These are phyloP conservation scores for Pisolithus microcarpus DNA, from an alignment of 768 basidiomycete genomes.

Conservation along the genomic window DNA sequence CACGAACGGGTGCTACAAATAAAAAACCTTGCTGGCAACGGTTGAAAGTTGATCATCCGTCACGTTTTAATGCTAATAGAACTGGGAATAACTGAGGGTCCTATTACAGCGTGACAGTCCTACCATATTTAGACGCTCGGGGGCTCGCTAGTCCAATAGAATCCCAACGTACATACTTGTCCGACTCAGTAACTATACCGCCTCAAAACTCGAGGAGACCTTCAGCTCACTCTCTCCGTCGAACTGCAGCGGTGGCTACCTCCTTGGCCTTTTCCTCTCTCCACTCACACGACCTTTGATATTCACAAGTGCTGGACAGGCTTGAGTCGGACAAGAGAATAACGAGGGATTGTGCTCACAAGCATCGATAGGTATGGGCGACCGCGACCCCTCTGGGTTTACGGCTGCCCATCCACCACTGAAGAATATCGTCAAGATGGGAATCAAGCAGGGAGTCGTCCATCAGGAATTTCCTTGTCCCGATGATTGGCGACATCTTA, in stretches of 20 bases:
- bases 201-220: neutral
- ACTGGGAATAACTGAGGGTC: too few relatives aligned
- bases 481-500: slow-evolving; percentile 45
- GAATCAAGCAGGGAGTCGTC: slow-evolving; percentile 45
- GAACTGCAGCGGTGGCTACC: neutral
- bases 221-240: neutral
- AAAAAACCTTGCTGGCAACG: too few relatives aligned
- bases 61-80: too few relatives aligned
- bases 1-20: too few relatives aligned
- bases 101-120: too few relatives aligned
- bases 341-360: slow-evolving; percentile 36
- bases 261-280: slow-evolving; percentile 45
- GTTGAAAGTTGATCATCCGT: too few relatives aligned
- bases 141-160: too few relatives aligned
- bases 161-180: too few relatives aligned
- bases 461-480: slow-evolving; percentile 52
- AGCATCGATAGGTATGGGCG: slow-evolving; percentile 55
- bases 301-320: slow-evolving; percentile 58
- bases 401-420: slow-evolving; percentile 73
- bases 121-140: too few relatives aligned
- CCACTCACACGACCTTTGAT: slow-evolving; percentile 75
- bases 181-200: too few relatives aligned
- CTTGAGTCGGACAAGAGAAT: neutral
- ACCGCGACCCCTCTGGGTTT: slow-evolving; percentile 63
- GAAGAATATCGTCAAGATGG: slow-evolving; percentile 47